Evolutionary conservation across 2,329 filamentous ascomycete species (phyloP), one percentile per base, ranked within the genome.

Genomic region (Colletotrichum liaoningense): DNA sequence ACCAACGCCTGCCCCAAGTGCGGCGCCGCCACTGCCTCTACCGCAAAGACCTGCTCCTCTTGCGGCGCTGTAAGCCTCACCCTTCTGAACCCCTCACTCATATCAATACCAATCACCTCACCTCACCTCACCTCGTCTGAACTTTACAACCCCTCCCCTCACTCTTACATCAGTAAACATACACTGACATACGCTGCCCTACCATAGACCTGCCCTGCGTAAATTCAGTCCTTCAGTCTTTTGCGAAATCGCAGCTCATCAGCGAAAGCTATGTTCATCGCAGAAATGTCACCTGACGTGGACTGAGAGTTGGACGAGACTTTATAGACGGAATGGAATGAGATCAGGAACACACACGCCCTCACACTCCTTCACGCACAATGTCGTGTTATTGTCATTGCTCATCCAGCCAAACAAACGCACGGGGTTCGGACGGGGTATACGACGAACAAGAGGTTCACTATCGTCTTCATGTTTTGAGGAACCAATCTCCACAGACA

Each of bases 1-100:
- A 79, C 83, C 78, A 77, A 79, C 70, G 76, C 79, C 77, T 91
- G 89, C 86, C 89, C 89, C 83, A 90, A 88, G 84, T 91, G 89
- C 85, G 86, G 85, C 77, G 82, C 84, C 77, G 74, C 83, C 79
- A 85, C 86, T 77, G 78, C 81, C 59, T 83, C 83, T 77, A 77
- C 78, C 55, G 77, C 78, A 83, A 91, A 91, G 88, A 86, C 84
- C 74, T 91, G 89, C 84, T 77, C 79, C 72, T 83, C 85, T 71
- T 91, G 89, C 83, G 89, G 89, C 69, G 88, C 89, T 78, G 89
- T 91, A 84, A 78, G 89, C 85, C 52, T 26, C 35, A 12, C 46
- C 56, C 62, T 52, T n/a, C 42, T n/a, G 9, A 19, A 42, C 38
- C 16, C 14, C 38, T 49, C 42, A 49, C 42, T 49, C 42, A 49